A percentile compares a stretch with the other conserved stretches of the same genome.
Evolutionary conservation across 176 grass and related monocot species (phyloP).

Genomic region (Avena atlantica): DNA sequence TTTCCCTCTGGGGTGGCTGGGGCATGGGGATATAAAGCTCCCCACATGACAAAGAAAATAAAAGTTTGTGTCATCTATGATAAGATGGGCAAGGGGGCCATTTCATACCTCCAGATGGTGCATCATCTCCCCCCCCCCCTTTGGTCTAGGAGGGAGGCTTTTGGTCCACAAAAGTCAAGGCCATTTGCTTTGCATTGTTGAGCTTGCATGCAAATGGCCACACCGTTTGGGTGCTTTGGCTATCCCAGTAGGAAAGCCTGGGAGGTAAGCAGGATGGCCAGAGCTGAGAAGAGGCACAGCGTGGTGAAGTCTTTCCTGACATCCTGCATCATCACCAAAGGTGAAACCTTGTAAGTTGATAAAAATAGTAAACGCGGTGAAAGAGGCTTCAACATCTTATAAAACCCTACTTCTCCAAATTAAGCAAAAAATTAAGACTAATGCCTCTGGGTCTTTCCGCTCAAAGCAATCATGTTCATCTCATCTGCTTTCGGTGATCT

Average conservation of each 20-base stretch:
- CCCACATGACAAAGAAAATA: slow-evolving; percentile 38
- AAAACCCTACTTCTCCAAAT: background rate
- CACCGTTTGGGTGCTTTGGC: slow-evolving; percentile 15
- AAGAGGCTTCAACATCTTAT: background rate
- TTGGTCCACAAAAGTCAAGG: slow-evolving; percentile 46
- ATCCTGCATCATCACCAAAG: slow-evolving; percentile 55
- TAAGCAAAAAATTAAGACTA: background rate
- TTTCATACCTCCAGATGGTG: slow-evolving; percentile 66
- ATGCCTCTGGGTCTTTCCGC: background rate
- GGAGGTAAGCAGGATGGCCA: slow-evolving; percentile 62
- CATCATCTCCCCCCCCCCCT: slow-evolving; percentile 49
- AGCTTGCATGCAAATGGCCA: slow-evolving; percentile 31
- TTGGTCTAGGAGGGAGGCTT: slow-evolving; percentile 57
- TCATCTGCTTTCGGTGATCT: slow-evolving; percentile 35
- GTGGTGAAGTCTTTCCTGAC: slow-evolving; percentile 44
- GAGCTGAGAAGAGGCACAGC: slow-evolving; percentile 49
- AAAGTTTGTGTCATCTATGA: slow-evolving; percentile 44
- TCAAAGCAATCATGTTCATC: background rate
- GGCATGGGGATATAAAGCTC: slow-evolving; percentile 65
- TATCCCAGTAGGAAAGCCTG: slow-evolving; percentile 68
- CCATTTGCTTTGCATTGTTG: slow-evolving; percentile 46
- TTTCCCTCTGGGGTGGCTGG: slow-evolving; percentile 34
- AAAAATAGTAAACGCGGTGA: background rate
- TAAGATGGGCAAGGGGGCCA: slow-evolving; percentile 40
- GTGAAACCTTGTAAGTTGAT: background rate